A percentile compares a stretch with the other conserved stretches of the same genome.
phyloP scores from a whole-genome alignment of 805 yeast genomes.

The Saccharomycopsis amapae region DNA sequence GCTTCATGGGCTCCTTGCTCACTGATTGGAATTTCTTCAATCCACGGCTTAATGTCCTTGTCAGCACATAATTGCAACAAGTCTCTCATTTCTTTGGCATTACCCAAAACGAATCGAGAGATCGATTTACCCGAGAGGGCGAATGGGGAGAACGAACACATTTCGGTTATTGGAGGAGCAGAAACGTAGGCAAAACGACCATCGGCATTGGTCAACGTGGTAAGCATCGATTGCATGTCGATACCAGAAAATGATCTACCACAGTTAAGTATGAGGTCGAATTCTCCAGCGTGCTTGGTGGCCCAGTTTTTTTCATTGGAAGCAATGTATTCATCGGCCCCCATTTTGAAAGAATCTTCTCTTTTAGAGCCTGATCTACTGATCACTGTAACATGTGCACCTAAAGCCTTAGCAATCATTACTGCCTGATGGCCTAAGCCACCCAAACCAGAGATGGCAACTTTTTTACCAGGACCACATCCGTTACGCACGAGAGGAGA shows the following conservation, averaged over 20 bases:
- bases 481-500: constrained; percentile 40
- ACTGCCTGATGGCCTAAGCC: constrained; percentile 52
- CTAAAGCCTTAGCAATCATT: constrained; percentile 47
- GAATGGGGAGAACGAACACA: constrained; percentile 21
- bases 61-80: constrained; percentile 60
- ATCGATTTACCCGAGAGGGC: constrained; percentile 4
- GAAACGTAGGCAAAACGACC: constrained; percentile 29
- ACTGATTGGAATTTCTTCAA: constrained; percentile 49
- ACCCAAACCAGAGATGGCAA: constrained; percentile 50
- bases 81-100: constrained; percentile 56
- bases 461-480: constrained; percentile 40
- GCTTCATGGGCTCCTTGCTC: constrained; percentile 49
- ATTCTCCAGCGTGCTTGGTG: constrained; percentile 27
- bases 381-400: constrained; percentile 51
- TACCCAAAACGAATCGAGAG: constrained; percentile 34
- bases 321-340: constrained; percentile 48
- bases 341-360: constrained; percentile 41
- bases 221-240: constrained; percentile 30
- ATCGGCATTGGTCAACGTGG: constrained; percentile 30
- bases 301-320: constrained; percentile 37
- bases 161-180: constrained; percentile 22
- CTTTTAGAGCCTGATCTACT: constrained; percentile 45
- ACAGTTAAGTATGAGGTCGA: constrained; percentile 45
- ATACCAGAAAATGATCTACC: constrained; percentile 37
- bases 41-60: constrained; percentile 53